These are phyloP conservation scores for Plasmodium knowlesi DNA, from an alignment of 169 alveolate genomes.

Conservation along the genomic window DNA sequence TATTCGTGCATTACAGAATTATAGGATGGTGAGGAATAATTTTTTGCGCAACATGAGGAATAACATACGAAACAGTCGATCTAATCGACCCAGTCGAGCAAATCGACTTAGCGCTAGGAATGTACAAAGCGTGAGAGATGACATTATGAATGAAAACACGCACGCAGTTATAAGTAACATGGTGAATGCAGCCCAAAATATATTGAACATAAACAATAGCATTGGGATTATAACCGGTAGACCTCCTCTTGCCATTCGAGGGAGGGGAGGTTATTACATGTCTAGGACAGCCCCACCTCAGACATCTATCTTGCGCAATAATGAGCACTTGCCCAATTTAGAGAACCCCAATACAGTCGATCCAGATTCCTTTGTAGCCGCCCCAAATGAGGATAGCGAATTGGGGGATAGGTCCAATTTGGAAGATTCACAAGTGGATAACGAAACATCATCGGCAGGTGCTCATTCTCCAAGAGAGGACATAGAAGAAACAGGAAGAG, in stretches of 20 bases:
- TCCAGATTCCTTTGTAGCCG: not conserved
- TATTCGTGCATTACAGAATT: conserved; percentile 22
- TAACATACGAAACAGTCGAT: not conserved
- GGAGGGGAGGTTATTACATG: not conserved
- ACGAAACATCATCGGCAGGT: not conserved
- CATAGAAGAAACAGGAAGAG: not conserved
- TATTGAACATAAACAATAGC: conserved; percentile 2
- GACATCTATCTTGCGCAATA: not conserved
- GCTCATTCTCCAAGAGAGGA: not conserved
- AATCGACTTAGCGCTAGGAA: not conserved
- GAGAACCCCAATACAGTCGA: not conserved
- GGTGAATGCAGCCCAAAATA: conserved; percentile 22
- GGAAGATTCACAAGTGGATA: not conserved
- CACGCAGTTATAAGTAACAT: not conserved
- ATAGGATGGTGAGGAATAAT: conserved; percentile 37
- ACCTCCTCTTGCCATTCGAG: not conserved
- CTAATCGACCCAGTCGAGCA: not conserved
- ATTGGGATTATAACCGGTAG: not conserved
- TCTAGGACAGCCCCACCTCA: not conserved
- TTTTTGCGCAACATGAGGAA: not conserved
- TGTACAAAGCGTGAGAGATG: not conserved
- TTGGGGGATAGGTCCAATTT: not conserved
- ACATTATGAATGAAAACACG: not conserved
- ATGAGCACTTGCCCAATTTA: not conserved
- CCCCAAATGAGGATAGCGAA: not conserved